Evolutionary conservation across 179 eudicot genomes (phyloP), one percentile per base, ranked within the genome.

Genomic region (Gypsophila paniculata): DNA sequence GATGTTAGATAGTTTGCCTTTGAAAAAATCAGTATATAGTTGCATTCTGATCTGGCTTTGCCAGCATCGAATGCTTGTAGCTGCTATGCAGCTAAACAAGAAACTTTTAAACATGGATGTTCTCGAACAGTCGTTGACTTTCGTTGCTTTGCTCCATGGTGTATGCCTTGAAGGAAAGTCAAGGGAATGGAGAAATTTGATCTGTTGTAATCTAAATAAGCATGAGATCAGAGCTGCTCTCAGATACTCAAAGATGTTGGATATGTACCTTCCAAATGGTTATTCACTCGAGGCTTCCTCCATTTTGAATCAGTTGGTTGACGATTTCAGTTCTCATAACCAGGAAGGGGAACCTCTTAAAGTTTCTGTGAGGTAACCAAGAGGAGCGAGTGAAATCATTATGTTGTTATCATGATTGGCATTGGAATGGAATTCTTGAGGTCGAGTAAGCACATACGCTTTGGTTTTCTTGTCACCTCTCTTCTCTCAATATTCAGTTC

Each of bases 41-140:
- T 81, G 89, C 63, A 89, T 94, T 48, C 68, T 94, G 69, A 80
- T 81, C 68, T 88, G 89, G 85, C 96, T 91, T 81, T 91, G 97
- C 76, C 81, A 79, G 51, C 59, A 81, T 73, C 79, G 82, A 73
- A 84, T 91, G 97, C 84, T 87, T 44, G 72, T 65, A 59, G 72
- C 74, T 55, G 94, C 92, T 44, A 74, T 91, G 80, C 82, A 81
- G 77, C 76, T 91, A 69, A 80, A 72, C 59, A 82, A 82, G 74
- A 91, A 84, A 78, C 54, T 82, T 76, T 70, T 53, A 59, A 83
- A 68, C 21, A 84, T 78, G 80, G 83, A 86, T 19, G 73, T 78
- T 48, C 70, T 73, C 71, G 85, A 81, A 8, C 80, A 85, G 72
- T 82, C 96, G 61, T 86, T 89, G 66, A 60, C 81, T 65, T 86